phyloP scores from a whole-genome alignment of 2,329 filamentous ascomycete genomes.

The Neospermospora avenae region DNA sequence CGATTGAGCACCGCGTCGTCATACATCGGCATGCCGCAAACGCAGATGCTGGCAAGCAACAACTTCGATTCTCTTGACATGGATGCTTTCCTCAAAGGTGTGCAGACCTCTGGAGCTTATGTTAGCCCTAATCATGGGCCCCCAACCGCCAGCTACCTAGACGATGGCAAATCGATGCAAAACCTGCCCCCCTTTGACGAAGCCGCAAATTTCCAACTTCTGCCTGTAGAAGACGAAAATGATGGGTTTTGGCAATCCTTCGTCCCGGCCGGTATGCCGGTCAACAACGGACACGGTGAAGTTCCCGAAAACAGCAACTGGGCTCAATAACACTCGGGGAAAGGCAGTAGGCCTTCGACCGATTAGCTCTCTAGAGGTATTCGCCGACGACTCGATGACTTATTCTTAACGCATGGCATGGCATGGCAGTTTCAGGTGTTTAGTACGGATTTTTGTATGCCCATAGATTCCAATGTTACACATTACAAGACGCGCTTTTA shows the following conservation, averaged over 20 bases:
- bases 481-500: constrained; percentile 21
- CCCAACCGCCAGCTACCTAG: constrained; percentile 17
- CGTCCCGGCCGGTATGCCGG: constrained; percentile 18
- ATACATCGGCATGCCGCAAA: constrained; percentile 46
- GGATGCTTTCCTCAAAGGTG: constrained; percentile 50
- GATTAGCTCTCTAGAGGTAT: constrained; percentile 27
- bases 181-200: constrained; percentile 40
- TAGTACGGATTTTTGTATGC: constrained; percentile 17
- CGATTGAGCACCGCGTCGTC: constrained; percentile 47
- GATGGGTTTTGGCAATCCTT: constrained; percentile 44
- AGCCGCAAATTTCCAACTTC: constrained; percentile 32
- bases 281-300: constrained; percentile 22
- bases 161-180: constrained; percentile 42
- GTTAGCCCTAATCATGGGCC: constrained; percentile 22
- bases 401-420: constrained; percentile 17
- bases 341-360: constrained; percentile 36
- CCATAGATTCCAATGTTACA: constrained; percentile 29
- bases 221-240: constrained; percentile 48
- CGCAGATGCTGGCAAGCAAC: constrained; percentile 42
- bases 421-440: constrained; percentile 16
- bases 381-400: constrained; percentile 29
- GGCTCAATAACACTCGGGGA: constrained; percentile 36
- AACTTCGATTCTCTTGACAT: constrained; percentile 52
- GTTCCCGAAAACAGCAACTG: constrained; percentile 31
- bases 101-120: constrained; percentile 19